Base-by-base conservation (phyloP, 1,284 basidiomycete genomes). In the Rhodotorula sp. region DNA sequence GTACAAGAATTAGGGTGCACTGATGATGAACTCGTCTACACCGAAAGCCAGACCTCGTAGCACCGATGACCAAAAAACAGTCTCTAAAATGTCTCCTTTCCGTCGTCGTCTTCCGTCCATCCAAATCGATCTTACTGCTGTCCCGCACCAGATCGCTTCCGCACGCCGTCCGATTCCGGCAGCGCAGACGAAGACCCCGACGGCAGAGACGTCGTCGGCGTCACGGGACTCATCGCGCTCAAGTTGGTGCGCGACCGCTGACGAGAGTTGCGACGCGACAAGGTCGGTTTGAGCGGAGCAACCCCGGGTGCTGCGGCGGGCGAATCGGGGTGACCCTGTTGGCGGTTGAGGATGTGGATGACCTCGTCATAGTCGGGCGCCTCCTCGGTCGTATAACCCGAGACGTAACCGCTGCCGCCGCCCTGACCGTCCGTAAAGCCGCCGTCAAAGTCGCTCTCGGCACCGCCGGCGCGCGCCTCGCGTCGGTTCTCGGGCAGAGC, bases 341-440 rank as follows among this genome's bases (percentile, higher is more conserved):
- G 63, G 64, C 69, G 69, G 43, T 73, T 71, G 46, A 76, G 65
- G 56, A 76, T 76, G 67, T 73, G 71, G 65, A 76, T 76, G 57
- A 76, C 73, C 49, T 84, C 84, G 75, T 85, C 84, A 70, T 85
- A 85, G 71, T 85, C 84, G 34, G 83, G 82, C 69, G 83, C 82
- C 7, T 82, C 83, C 62, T 82, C 82, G 52, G 79, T 81, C 64
- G 80, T 78, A 65, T 83, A 83, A 26, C 82, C 82, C 16, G 78
- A 78, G 62, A 83, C 82, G 48, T 81, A 81, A 47, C 83, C 83
- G 72, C 78, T 21, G 79, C 81, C 67, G 78, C 79, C n/a, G 73
- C 77, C 47, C 79, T 65, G 80, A 0, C 76, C 77, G 14, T 79
- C 80, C 12, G 76, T 79, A 23, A 78, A 74, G 1, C 39, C 67